Base-by-base conservation (phyloP, 768 basidiomycete genomes). In the Boletus insuetus region DNA sequence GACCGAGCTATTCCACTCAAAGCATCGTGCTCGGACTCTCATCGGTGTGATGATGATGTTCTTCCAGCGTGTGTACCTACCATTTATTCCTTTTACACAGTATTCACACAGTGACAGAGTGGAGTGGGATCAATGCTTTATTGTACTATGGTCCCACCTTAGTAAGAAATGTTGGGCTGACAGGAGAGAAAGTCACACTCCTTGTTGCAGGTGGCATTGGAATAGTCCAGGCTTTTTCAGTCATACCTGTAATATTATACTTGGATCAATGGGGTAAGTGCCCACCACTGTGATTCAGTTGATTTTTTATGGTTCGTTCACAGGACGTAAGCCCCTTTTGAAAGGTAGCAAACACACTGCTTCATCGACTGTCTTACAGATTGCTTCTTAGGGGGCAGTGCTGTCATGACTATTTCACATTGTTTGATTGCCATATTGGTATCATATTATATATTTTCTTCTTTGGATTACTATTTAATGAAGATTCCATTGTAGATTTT, bases 91-190 rank as follows among this genome's bases (percentile, higher is more conserved):
- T 32, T 46, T 44, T 31, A 19, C n/a, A 43, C n/a, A 8, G 17
- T 48, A 45, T 32, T 54, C 12, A 55, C 16, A 3, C 2, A 12
- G 17, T 24, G 17, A 14, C 62, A 92, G 89, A 92, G 73, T 92
- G 91, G 91, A 86, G 84, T 54, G 91, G 91, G 2, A 93, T 92
- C 58, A 93, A 92, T 63, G 89, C 91, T 11, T 66, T 93, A 32
- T 74, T 92, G 9, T 93, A 92, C 62, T 93, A 91, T 60, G 90
- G 89, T 1, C 91, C 91, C 1, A 83, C 82, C 0, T 75, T 93
- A 3, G 80, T 91, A 44, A 77, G 68, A 32, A 82, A 75, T 47
- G 77, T 92, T 42, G 89, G 88, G 5, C 56, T 91, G 26, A 72
- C 74, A 20, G 84, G 85, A 17, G 81, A 84, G 54, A 78, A 75